Base-by-base conservation (phyloP, 805 yeast genomes). In the Candida germanica region DNA sequence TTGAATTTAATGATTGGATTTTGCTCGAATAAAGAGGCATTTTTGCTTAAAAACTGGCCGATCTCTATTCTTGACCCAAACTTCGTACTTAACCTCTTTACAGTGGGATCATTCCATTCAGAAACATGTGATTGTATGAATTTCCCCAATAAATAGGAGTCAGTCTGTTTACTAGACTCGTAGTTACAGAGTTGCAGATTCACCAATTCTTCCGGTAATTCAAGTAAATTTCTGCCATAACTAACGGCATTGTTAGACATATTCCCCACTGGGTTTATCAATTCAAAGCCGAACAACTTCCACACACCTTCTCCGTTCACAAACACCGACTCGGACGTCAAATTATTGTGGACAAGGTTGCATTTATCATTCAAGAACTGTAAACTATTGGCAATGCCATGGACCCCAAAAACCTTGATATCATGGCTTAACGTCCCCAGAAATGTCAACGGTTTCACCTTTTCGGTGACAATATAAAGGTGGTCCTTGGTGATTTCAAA, bases 271-370 rank as follows among this genome's bases (percentile, higher is more conserved):
- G 66, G 73, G 2, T 82, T 70, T 23, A 78, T 59, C 1, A 81
- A 56, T 56, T 89, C 97, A 49, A 88, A 79, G 1, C 96, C 95
- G 40, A 84, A 83, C 18, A 89, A 54, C 40, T 78, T 81, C 91
- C 95, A 87, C 51, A 84, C 94, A 10, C 96, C 95, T 20, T 69
- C 73, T 9, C 36, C 33, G 36, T 75, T 82, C 11, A 86, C 79
- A 53, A 64, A 88, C 1, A 89, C 71, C 1, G 84, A 74, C 26
- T 73, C 66, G 8, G 54, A 31, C 39, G 74, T 69, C 9, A 87
- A 45, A 40, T 78, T 77, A 5, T 88, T 91, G 50, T 85, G 83
- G 5, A 83, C 63, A 17, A 82, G 75, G 5, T 66, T 52, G 23
- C 77, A 76, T 40, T 77, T 83, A 17, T 58, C 64, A 44, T 81